These are phyloP conservation scores for Diaporthe helianthi DNA, from an alignment of 2,329 filamentous ascomycete species.

Conservation along the genomic window DNA sequence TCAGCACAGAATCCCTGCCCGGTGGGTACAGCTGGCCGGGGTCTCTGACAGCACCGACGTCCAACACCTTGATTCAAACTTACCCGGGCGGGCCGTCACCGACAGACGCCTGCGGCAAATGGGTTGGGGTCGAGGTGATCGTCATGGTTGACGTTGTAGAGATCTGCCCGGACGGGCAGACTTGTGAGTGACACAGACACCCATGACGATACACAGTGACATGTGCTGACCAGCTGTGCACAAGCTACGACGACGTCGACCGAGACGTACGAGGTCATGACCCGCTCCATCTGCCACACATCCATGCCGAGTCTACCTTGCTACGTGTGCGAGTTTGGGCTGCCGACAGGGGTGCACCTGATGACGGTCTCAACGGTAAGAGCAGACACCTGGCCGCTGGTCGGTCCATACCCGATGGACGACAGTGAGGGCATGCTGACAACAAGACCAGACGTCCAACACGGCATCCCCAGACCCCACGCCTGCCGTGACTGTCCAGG, in stretches of 20 bases:
- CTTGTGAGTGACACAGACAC: slow-evolving; percentile 21
- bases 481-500: slow-evolving; percentile 39
- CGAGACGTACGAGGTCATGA: slow-evolving; percentile 36
- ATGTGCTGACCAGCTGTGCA: neutral
- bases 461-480: slow-evolving; percentile 34
- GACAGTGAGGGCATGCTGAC: neutral
- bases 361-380: slow-evolving; percentile 41
- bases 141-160: slow-evolving; percentile 35
- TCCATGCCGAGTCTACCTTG: slow-evolving; percentile 39
- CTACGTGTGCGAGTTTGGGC: slow-evolving; percentile 42
- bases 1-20: neutral
- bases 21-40: slow-evolving; percentile 31
- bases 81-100: slow-evolving; percentile 4
- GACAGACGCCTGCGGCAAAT: slow-evolving; percentile 27
- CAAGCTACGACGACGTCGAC: slow-evolving; percentile 34
- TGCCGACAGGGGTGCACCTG: slow-evolving; percentile 35
- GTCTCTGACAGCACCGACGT: slow-evolving; percentile 13
- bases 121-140: slow-evolving; percentile 35
- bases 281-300: slow-evolving; percentile 42
- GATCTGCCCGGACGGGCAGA: slow-evolving; percentile 33
- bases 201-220: neutral
- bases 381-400: slow-evolving; percentile 23
- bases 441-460: slow-evolving; percentile 37
- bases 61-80: slow-evolving; percentile 11
- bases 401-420: neutral